Evolutionary conservation across 1,284 basidiomycete species (phyloP).

Genomic region (Sutorius eximius): DNA sequence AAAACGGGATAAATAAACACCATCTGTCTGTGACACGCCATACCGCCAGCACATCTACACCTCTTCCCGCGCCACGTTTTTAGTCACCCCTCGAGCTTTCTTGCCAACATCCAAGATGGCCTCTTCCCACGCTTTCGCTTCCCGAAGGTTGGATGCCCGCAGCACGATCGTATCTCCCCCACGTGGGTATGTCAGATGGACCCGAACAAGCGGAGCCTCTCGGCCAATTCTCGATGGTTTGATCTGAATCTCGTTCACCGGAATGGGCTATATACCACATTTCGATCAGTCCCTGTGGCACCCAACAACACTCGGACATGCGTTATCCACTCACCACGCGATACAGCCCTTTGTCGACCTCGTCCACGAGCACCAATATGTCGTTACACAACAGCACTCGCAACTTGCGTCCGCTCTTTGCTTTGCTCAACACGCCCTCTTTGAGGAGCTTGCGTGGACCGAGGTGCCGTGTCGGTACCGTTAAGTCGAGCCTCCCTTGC

Average conservation of each 20-base stretch:
- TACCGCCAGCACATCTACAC: not conserved
- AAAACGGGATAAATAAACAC: slow-evolving; percentile 7
- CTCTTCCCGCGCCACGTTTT: not conserved
- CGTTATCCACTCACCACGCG: slow-evolving; percentile 62
- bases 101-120: slow-evolving; percentile 45
- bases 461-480: slow-evolving; percentile 80
- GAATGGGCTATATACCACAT: slow-evolving; percentile 53
- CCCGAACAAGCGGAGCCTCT: slow-evolving; percentile 66
- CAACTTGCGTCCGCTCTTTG: slow-evolving; percentile 81
- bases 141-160: slow-evolving; percentile 58
- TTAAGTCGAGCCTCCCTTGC: slow-evolving; percentile 86
- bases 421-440: slow-evolving; percentile 78
- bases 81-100: slow-evolving; percentile 38
- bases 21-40: slow-evolving; percentile 1
- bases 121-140: slow-evolving; percentile 65
- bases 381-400: slow-evolving; percentile 80
- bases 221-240: slow-evolving; percentile 49
- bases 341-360: slow-evolving; percentile 66
- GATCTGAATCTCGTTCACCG: slow-evolving; percentile 64
- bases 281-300: not conserved
- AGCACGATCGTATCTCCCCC: slow-evolving; percentile 73
- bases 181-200: slow-evolving; percentile 66
- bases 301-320: not conserved
- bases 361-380: slow-evolving; percentile 77
- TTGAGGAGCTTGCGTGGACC: slow-evolving; percentile 75